Conservation (phyloP, 805 yeast species). For the Nakazawaea holstii region DNA sequence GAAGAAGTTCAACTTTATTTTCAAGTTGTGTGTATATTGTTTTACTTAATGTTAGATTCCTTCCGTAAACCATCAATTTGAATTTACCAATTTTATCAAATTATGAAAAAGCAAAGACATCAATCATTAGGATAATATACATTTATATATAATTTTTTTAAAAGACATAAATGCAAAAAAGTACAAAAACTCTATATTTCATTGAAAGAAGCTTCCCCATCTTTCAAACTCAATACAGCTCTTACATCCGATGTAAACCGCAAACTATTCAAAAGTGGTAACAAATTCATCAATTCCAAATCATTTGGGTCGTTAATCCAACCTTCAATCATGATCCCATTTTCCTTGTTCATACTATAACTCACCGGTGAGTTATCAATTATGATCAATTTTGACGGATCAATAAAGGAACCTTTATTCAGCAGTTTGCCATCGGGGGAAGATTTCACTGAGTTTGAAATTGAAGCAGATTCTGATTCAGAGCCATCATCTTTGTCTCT, state of each 20-base stretch:
- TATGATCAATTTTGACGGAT: constrained; percentile 64
- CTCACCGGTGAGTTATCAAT: constrained; percentile 93
- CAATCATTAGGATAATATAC: not conserved
- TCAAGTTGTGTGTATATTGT: too few relatives aligned
- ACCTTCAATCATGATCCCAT: constrained; percentile 92
- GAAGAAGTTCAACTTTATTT: not conserved
- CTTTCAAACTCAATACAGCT: constrained; percentile 64
- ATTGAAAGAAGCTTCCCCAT: constrained; percentile 34
- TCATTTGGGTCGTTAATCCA: constrained; percentile 98
- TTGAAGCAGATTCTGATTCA: constrained; percentile 7
- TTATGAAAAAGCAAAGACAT: too few relatives aligned
- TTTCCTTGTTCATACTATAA: constrained; percentile 75
- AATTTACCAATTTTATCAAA: too few relatives aligned
- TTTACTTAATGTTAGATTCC: not conserved
- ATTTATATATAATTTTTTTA: not conserved
- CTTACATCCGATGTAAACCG: constrained; percentile 83
- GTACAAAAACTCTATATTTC: not conserved
- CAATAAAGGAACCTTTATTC: constrained; percentile 28
- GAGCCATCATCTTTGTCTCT: constrained; percentile 5
- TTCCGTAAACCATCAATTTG: not conserved
- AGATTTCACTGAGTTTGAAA: not conserved
- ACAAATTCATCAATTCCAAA: constrained; percentile 68
- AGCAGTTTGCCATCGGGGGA: too few relatives aligned
- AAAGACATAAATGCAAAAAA: not conserved
- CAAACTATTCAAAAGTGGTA: constrained; percentile 75